Conservation (phyloP, 139 green algal genomes). For the Chlamydomonas applanata region DNA sequence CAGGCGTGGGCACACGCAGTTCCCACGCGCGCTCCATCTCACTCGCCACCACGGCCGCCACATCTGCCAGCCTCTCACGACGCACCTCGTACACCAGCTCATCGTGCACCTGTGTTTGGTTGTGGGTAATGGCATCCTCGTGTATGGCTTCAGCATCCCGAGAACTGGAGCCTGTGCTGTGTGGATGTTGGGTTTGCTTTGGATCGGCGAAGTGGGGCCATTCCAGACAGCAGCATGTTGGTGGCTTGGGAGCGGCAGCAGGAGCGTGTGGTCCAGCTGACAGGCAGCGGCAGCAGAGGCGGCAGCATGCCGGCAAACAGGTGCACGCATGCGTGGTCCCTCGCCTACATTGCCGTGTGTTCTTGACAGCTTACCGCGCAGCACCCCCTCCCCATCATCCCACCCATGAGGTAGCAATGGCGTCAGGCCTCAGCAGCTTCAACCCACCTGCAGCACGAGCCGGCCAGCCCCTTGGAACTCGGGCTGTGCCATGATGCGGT, state of each 20-base stretch:
- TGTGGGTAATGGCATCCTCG: no score
- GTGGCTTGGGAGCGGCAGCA: no score
- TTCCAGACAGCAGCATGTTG: no score
- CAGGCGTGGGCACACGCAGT: slow-evolving; percentile 63
- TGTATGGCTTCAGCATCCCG: no score
- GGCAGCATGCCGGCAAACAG: background rate
- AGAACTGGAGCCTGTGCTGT: no score
- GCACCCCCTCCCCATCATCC: slow-evolving; percentile 23
- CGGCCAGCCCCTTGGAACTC: slow-evolving; percentile 3
- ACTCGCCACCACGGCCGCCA: slow-evolving; percentile 38
- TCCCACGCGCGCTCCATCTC: slow-evolving; percentile 58
- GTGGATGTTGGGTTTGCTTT: no score
- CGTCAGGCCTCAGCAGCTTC: no score
- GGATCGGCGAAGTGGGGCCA: no score
- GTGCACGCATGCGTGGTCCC: no score
- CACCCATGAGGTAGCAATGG: no score
- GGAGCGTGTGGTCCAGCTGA: no score
- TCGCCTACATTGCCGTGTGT: background rate
- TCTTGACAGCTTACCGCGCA: background rate
- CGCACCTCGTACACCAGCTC: slow-evolving; percentile 85
- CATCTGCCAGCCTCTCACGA: slow-evolving; percentile 20
- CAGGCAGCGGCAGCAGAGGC: background rate
- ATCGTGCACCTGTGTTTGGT: slow-evolving; percentile 86
- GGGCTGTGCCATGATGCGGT: background rate
- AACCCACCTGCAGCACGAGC: slow-evolving; percentile 18